phyloP scores from a whole-genome alignment of 2,329 filamentous ascomycete species.

The Teratosphaeria gauchensis region DNA sequence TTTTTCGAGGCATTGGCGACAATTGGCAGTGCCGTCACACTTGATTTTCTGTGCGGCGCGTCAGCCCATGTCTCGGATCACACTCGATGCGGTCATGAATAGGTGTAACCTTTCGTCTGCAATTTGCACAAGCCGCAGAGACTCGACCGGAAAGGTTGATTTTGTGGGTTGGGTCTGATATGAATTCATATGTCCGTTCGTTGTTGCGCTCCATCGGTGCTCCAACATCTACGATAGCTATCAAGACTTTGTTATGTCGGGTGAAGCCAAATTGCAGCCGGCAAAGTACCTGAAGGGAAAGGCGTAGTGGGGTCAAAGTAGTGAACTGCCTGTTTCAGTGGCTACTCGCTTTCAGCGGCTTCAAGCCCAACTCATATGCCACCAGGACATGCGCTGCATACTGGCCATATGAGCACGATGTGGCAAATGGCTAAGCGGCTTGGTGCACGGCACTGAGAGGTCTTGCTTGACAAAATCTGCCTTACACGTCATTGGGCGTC shows the following conservation, averaged over 20 bases:
- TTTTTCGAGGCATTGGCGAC: slow-evolving; percentile 16
- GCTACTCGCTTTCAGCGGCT: not conserved
- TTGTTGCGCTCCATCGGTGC: not conserved
- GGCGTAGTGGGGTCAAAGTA: not conserved
- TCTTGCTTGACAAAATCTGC: not conserved
- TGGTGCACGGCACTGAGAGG: not conserved
- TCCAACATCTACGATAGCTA: not conserved
- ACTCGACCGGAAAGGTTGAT: slow-evolving; percentile 20
- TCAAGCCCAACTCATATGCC: not conserved
- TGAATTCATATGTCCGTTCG: slow-evolving; percentile 9
- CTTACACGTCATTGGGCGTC: not conserved
- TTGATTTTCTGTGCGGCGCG: not conserved
- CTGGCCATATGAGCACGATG: not conserved
- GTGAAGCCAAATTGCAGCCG: not conserved
- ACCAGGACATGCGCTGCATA: not conserved
- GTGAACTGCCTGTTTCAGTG: not conserved
- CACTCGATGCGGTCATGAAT: not conserved
- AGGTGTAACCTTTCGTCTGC: slow-evolving; percentile 16
- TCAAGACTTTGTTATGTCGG: not conserved
- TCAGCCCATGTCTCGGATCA: not conserved
- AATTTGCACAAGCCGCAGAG: slow-evolving; percentile 18
- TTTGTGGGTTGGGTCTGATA: slow-evolving; percentile 20
- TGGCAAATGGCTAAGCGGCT: not conserved
- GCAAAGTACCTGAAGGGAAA: not conserved
- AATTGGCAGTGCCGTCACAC: slow-evolving; percentile 15